Conservation (phyloP, 164 flowering plant species). For the Vitis labrusca region DNA sequence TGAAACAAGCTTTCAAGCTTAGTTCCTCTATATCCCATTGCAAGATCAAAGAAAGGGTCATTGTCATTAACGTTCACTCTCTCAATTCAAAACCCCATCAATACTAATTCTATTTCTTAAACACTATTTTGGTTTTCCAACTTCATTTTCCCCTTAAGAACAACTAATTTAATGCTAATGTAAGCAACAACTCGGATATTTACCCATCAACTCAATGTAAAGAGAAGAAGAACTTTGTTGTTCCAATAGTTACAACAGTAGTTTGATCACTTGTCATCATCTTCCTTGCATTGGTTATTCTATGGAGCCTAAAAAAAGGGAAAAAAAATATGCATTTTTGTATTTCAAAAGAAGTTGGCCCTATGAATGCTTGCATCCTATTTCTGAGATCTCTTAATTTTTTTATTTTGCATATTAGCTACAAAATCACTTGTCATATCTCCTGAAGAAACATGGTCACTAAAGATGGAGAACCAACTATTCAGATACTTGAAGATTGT, state of each 20-base stretch:
- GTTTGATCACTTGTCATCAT: neutral
- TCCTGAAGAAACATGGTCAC: neutral
- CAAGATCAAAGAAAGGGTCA: constrained; percentile 10
- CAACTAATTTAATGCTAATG: constrained; percentile 5
- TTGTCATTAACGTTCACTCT: constrained; percentile 6
- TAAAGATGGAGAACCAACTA: constrained; percentile 11
- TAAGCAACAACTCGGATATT: constrained; percentile 11
- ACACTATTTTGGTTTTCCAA: neutral
- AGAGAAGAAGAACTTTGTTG: constrained; percentile 16
- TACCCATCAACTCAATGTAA: constrained; percentile 16
- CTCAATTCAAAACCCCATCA: neutral
- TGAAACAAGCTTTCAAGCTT: constrained; percentile 19
- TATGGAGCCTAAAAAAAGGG: constrained; percentile 9
- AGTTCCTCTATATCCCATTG: constrained; percentile 6
- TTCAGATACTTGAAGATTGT: constrained; percentile 35
- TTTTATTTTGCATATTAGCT: neutral
- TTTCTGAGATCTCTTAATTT: neutral
- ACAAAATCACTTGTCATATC: constrained; percentile 1
- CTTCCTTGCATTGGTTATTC: neutral
- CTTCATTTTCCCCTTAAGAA: neutral
- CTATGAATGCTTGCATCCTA: too few relatives aligned
- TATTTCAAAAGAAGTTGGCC: neutral
- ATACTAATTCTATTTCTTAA: neutral
- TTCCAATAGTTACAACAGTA: constrained; percentile 17
- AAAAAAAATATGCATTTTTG: constrained; percentile 11